These are phyloP conservation scores for Mucor lusitanicus DNA, from an alignment of 371 early-diverging fungal species.

Conservation along the genomic window DNA sequence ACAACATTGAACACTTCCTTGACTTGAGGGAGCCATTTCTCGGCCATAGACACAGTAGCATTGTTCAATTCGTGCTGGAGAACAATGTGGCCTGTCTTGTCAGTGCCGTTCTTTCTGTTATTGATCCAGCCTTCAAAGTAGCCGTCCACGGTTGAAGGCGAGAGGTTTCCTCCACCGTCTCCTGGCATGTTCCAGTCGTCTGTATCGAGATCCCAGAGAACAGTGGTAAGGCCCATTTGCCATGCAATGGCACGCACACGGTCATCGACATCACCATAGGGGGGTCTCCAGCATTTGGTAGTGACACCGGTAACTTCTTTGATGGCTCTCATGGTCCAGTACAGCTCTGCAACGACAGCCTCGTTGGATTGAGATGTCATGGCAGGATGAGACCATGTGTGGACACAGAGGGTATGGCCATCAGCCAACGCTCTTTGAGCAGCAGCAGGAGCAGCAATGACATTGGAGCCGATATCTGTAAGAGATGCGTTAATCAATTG, in stretches of 20 bases:
- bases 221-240: slow-evolving; percentile 54
- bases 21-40: slow-evolving; percentile 49
- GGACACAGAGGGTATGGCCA: slow-evolving; percentile 39
- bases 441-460: slow-evolving; percentile 30
- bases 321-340: slow-evolving; percentile 54
- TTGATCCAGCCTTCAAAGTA: slow-evolving; percentile 47
- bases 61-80: slow-evolving; percentile 55
- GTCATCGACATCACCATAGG: slow-evolving; percentile 58
- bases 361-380: slow-evolving; percentile 58
- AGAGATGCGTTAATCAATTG: background rate
- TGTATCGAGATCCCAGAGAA: slow-evolving; percentile 42
- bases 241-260: slow-evolving; percentile 55
- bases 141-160: slow-evolving; percentile 36
- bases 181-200: slow-evolving; percentile 44
- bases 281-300: slow-evolving; percentile 61
- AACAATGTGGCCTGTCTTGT: slow-evolving; percentile 45
- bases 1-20: slow-evolving; percentile 45
- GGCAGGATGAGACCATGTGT: slow-evolving; percentile 63
- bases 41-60: slow-evolving; percentile 43
- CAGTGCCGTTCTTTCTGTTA: slow-evolving; percentile 35
- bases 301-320: slow-evolving; percentile 57
- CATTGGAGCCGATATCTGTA: slow-evolving; percentile 35
- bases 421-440: slow-evolving; percentile 33
- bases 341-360: slow-evolving; percentile 60
- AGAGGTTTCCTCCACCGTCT: slow-evolving; percentile 38